Evolutionary conservation across 1,284 basidiomycete species (phyloP).

Genomic region (Tilletia walkeri): DNA sequence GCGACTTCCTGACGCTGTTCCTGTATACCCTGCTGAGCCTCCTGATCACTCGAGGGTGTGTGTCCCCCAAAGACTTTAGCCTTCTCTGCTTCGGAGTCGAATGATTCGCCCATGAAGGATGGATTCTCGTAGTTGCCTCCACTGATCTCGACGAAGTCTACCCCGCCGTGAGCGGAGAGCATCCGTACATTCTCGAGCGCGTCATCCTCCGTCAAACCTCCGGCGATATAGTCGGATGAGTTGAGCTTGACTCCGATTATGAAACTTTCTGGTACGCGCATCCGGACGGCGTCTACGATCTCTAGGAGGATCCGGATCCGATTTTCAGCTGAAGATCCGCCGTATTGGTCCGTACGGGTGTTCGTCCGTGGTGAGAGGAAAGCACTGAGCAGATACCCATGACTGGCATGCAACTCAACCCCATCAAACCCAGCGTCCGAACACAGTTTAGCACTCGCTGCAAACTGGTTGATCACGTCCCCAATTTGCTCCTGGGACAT

Average conservation of each 20-base stretch:
- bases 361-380: constrained; percentile 79
- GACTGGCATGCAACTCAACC: constrained; percentile 80
- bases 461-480: constrained; percentile 67
- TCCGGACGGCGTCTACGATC: constrained; percentile 67
- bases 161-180: constrained; percentile 66
- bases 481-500: constrained; percentile 68
- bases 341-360: constrained; percentile 66
- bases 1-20: constrained; percentile 12
- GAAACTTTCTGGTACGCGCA: constrained; percentile 65
- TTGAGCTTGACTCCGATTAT: constrained; percentile 82
- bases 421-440: constrained; percentile 79
- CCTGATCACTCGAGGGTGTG: not conserved
- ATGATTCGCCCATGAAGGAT: constrained; percentile 50
- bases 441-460: constrained; percentile 69
- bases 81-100: constrained; percentile 49
- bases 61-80: constrained; percentile 24
- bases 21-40: not conserved
- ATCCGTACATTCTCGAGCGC: constrained; percentile 67
- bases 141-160: constrained; percentile 83
- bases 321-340: constrained; percentile 42
- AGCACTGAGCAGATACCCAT: constrained; percentile 80
- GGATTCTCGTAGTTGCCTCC: constrained; percentile 65
- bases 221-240: constrained; percentile 73
- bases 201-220: constrained; percentile 60
- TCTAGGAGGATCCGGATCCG: constrained; percentile 64